phyloP scores from a whole-genome alignment of 371 early-diverging fungal genomes.

The Amoeboaphelidium protococcarum region DNA sequence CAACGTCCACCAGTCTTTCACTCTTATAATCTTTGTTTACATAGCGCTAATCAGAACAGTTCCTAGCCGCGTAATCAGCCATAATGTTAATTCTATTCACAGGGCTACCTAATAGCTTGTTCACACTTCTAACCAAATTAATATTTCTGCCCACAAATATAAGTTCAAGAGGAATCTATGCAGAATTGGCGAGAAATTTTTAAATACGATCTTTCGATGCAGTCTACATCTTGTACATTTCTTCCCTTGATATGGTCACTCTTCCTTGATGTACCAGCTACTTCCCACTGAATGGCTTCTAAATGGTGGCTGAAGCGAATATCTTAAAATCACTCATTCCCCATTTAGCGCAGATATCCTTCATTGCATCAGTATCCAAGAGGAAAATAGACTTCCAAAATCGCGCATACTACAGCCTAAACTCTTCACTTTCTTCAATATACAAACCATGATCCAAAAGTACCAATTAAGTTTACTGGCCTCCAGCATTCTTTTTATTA shows the following conservation, averaged over 20 bases:
- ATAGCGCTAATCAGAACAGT: slow-evolving; percentile 5
- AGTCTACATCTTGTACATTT: slow-evolving; percentile 39
- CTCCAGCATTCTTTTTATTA: slow-evolving; percentile 23
- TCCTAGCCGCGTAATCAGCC: slow-evolving; percentile 52
- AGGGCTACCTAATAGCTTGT: slow-evolving; percentile 52
- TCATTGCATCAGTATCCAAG: slow-evolving; percentile 28
- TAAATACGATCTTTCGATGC: slow-evolving; percentile 37
- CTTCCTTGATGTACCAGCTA: slow-evolving; percentile 17
- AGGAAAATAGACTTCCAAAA: slow-evolving; percentile 63
- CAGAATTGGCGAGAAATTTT: slow-evolving; percentile 37
- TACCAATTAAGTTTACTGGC: slow-evolving; percentile 30
- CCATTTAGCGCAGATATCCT: slow-evolving; percentile 38
- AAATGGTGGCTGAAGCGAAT: slow-evolving; percentile 54
- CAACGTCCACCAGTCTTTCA: neutral
- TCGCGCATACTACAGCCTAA: slow-evolving; percentile 45
- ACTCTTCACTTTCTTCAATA: slow-evolving; percentile 36
- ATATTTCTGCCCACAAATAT: slow-evolving; percentile 71
- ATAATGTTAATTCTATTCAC: slow-evolving; percentile 68
- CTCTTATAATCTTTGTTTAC: no score
- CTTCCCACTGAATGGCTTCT: slow-evolving; percentile 33
- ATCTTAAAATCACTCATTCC: slow-evolving; percentile 53
- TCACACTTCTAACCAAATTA: slow-evolving; percentile 53
- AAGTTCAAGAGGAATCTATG: slow-evolving; percentile 48
- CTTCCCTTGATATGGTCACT: slow-evolving; percentile 12
- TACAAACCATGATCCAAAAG: slow-evolving; percentile 83